Conservation (phyloP, 73 alveolate species). For the Paramecium pentaurelia region DNA sequence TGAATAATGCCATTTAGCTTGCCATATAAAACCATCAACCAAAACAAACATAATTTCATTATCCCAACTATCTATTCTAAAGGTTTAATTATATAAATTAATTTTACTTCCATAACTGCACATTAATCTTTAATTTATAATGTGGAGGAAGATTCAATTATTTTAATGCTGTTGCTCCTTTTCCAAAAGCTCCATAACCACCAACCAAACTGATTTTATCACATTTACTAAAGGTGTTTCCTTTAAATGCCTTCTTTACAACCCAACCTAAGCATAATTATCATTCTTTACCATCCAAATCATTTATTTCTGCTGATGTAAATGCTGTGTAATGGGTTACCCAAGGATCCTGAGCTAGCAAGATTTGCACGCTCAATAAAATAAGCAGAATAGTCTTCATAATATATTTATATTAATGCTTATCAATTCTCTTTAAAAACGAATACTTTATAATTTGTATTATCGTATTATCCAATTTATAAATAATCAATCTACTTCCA, state of each 20-base stretch:
- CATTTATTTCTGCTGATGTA: conserved; percentile 15
- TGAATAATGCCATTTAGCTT: conserved; percentile 46
- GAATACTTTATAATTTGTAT: conserved; percentile 15
- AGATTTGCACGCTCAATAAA: not conserved
- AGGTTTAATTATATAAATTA: not conserved
- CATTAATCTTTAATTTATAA: conserved; percentile 29
- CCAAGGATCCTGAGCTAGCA: conserved; percentile 12
- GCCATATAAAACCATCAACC: conserved; percentile 40
- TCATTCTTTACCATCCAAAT: conserved; percentile 30
- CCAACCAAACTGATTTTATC: conserved; percentile 17
- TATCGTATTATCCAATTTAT: not conserved
- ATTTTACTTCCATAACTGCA: conserved; percentile 41
- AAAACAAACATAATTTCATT: conserved; percentile 13
- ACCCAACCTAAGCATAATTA: conserved; percentile 22
- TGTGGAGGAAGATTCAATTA: conserved; percentile 39
- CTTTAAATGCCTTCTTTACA: conserved; percentile 20
- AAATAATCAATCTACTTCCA: not conserved
- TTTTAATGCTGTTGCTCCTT: conserved; percentile 39
- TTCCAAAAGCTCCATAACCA: conserved; percentile 42
- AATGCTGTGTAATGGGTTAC: conserved; percentile 14
- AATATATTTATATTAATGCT: conserved; percentile 32
- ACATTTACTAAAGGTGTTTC: not conserved
- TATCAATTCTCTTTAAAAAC: conserved; percentile 27
- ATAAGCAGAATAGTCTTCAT: conserved; percentile 12
- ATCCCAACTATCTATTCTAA: conserved; percentile 48